Evolutionary conservation across 352 stramenopile genomes (phyloP), one percentile per base, ranked within the genome.

Genomic region (Globisporangium emineosum): DNA sequence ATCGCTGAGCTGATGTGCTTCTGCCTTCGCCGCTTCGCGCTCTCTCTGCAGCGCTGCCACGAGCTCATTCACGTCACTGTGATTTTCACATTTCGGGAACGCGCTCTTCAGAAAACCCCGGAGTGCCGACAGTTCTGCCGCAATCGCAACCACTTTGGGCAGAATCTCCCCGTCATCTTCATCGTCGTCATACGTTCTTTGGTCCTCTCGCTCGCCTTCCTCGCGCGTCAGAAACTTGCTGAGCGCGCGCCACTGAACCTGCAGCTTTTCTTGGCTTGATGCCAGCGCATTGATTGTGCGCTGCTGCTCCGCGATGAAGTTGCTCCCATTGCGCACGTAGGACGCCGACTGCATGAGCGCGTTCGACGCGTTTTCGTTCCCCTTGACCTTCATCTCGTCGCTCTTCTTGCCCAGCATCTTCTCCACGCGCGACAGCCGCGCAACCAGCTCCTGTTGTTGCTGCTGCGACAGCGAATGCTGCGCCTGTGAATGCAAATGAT

Each of bases 371-470:
- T 60, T 65, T 23, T 83, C 77, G 62, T 91, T 93, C 29, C 80
- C 77, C 60, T 91, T 93, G 17, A 53, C 43, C 61, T 73, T 75
- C 81, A 93, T 90, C 61, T 93, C 84, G n/a, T 87, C 77, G 66
- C 81, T 78, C 69, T 93, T 93, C 62, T 89, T 89, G 30, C 53
- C 65, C 54, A 93, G 64, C 75, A 90, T 83, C 35, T 62, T 60
- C 59, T 84, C 76, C 25, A 93, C 84, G 35, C 65, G 58, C 25
- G 59, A 32, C 10, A 92, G 69, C 2, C 70, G 71, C 45, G 56
- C 23, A 15, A 71, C 53, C 5, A 90, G 59, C 60, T 87, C 76
- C 47, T 81, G 29, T 50, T 62, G 55, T 47, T 55, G 49, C 47
- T 62, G 19, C n/a, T 60, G 19, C 21, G 35, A n/a, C 52, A 54